Base-by-base conservation (phyloP, 257 asterid genomes). In the Jacaranda copaia region DNA sequence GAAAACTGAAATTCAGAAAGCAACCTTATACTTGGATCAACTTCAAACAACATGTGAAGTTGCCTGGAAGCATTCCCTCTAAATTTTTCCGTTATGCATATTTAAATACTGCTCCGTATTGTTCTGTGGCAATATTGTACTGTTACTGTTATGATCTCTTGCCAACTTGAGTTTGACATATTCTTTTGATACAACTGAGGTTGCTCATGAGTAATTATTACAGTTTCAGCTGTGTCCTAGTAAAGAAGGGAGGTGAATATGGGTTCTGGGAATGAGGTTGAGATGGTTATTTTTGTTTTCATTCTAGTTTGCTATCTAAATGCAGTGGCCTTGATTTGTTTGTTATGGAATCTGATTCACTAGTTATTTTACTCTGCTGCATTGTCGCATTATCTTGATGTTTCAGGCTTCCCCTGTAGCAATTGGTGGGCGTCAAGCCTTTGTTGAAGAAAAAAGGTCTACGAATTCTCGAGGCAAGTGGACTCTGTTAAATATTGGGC, bases 401-500 rank as follows among this genome's bases (percentile, higher is more conserved):
- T 77, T 73, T 68, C 84, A 88, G 93, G 91, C 93, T 80, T 84
- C 91, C 77, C 89, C 91, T 3, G 84, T 88, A 49, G 38, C 66
- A 40, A 78, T 88, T 55, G 89, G 89, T 79, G 91, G 88, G 18
- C 91, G 87, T 55, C 89, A 79, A 70, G 84, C 84, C 16, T 51
- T 84, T 64, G 71, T 88, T 48, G 91, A 88, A 83, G 91, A 86
- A 72, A 88, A 88, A 83, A 83, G 87, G 86, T 88, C 93, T 51
- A 86, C 93, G 4, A 84, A 68, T 79, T 80, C 85, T 46, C 87
- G 88, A 72, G 93, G 93, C 63, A 87, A 85, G 98, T 80, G 52
- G 14, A 72, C 68, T 51, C 15, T 78, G 19, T 75, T 18, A 39
- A 12, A 68, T 19, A 68, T 40, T 0, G 10, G 32, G 10, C 49